phyloP scores from a whole-genome alignment of 768 basidiomycete species.

The Lactarius psammicola region DNA sequence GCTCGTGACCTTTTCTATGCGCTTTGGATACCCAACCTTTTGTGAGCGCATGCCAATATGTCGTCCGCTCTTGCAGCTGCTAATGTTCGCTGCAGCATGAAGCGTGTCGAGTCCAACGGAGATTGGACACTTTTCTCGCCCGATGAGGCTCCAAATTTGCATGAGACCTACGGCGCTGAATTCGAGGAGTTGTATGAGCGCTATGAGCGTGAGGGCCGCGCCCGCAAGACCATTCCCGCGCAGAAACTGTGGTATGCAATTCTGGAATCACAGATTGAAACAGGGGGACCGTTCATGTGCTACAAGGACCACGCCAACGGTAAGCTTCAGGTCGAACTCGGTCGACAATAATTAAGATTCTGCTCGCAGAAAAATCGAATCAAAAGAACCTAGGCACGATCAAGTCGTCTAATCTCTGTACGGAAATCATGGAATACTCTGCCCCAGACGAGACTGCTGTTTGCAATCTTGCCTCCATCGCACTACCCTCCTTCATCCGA shows the following conservation, averaged over 20 bases:
- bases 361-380: conserved; percentile 81
- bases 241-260: conserved; percentile 99
- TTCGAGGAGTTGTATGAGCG: conserved; percentile 83
- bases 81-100: conserved; percentile 64
- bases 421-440: conserved; percentile 98
- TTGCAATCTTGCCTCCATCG: conserved; percentile 97
- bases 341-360: conserved; percentile 1
- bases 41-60: conserved; percentile 51
- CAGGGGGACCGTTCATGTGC: conserved; percentile 98
- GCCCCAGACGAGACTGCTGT: conserved; percentile 97
- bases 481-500: conserved; percentile 87
- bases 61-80: background rate
- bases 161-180: conserved; percentile 85
- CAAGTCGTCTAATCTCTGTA: conserved; percentile 99
- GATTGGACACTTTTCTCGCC: conserved; percentile 99
- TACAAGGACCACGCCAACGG: conserved; percentile 97
- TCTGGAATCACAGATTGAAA: conserved; percentile 96
- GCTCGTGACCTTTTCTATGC: conserved; percentile 98
- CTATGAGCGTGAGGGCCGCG: conserved; percentile 89
- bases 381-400: conserved; percentile 98
- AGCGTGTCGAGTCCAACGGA: conserved; percentile 84
- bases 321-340: conserved; percentile 39
- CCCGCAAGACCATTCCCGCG: conserved; percentile 80
- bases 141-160: conserved; percentile 87
- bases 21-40: conserved; percentile 96